Conservation (phyloP, 2,329 filamentous ascomycete species). For the Hypoxylon sp. region DNA sequence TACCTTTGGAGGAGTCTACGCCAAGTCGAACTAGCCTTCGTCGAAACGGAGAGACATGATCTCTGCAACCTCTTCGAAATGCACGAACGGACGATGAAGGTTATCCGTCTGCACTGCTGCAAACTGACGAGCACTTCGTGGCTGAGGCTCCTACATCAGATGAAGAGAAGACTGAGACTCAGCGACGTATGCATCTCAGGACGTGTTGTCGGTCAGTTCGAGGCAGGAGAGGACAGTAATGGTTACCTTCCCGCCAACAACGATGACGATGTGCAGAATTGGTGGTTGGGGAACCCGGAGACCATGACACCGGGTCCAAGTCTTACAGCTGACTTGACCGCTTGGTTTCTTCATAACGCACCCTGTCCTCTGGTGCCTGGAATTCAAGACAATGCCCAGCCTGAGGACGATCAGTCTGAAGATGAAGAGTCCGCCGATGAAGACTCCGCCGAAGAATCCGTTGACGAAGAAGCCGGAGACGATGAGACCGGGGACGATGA, state of each 20-base stretch:
- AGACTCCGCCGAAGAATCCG: no score
- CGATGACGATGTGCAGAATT: no score
- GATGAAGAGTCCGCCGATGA: not conserved
- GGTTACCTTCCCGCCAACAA: no score
- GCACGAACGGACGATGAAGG: not conserved
- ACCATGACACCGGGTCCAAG: not conserved
- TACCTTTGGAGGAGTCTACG: conserved; percentile 17
- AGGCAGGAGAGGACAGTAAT: not conserved
- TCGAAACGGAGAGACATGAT: conserved; percentile 20
- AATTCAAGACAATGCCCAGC: no score
- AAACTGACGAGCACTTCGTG: not conserved
- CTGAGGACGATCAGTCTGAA: no score
- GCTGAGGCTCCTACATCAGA: conserved; percentile 2
- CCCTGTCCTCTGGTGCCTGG: conserved; percentile 1
- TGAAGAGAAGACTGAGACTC: not conserved
- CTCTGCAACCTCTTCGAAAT: conserved; percentile 12
- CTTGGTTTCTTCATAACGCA: conserved; percentile 8
- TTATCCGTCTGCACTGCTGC: not conserved
- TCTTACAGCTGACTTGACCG: not conserved
- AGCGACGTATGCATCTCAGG: not conserved
- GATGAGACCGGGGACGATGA: no score
- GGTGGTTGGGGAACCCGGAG: not conserved
- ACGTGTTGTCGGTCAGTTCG: not conserved
- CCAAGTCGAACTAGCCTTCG: not conserved
- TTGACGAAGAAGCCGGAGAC: no score